Conservation (phyloP, 1,284 basidiomycete genomes). For the Jaminaea rosea region DNA sequence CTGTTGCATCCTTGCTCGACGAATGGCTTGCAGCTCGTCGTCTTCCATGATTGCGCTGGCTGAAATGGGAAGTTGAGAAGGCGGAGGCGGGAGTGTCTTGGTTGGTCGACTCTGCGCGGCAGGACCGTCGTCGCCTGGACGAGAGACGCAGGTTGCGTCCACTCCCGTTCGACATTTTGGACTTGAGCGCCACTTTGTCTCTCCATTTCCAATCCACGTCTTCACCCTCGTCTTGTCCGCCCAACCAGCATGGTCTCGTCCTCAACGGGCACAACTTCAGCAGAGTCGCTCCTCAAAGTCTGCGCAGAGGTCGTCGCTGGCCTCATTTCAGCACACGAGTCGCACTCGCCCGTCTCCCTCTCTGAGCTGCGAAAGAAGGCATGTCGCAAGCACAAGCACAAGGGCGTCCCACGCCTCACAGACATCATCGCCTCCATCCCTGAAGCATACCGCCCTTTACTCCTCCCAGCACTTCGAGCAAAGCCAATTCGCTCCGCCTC, state of each 20-base stretch:
- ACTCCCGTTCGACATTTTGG: no score
- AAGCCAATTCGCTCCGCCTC: slow-evolving; percentile 95
- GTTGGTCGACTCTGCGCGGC: no score
- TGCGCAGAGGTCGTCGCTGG: slow-evolving; percentile 91
- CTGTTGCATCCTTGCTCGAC: slow-evolving; percentile 42
- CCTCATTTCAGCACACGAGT: slow-evolving; percentile 79
- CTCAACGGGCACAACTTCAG: slow-evolving; percentile 52
- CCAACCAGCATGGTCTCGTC: not conserved
- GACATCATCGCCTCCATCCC: slow-evolving; percentile 98
- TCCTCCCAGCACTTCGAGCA: slow-evolving; percentile 82
- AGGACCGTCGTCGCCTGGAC: no score
- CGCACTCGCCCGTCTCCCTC: slow-evolving; percentile 59
- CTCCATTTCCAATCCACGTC: no score
- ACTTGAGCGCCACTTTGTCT: no score
- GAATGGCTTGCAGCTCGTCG: slow-evolving; percentile 45
- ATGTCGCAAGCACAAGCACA: slow-evolving; percentile 79
- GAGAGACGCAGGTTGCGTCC: no score
- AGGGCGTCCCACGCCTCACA: slow-evolving; percentile 81
- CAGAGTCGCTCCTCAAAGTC: slow-evolving; percentile 79
- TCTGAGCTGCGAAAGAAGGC: slow-evolving; percentile 78
- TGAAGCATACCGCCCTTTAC: slow-evolving; percentile 84
- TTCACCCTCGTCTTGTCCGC: not conserved
- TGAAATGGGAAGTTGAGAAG: no score
- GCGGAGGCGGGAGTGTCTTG: no score
- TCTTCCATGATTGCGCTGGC: no score